phyloP scores from a whole-genome alignment of 2,329 filamentous ascomycete species.

The Tolypocladium ophioglossoides region DNA sequence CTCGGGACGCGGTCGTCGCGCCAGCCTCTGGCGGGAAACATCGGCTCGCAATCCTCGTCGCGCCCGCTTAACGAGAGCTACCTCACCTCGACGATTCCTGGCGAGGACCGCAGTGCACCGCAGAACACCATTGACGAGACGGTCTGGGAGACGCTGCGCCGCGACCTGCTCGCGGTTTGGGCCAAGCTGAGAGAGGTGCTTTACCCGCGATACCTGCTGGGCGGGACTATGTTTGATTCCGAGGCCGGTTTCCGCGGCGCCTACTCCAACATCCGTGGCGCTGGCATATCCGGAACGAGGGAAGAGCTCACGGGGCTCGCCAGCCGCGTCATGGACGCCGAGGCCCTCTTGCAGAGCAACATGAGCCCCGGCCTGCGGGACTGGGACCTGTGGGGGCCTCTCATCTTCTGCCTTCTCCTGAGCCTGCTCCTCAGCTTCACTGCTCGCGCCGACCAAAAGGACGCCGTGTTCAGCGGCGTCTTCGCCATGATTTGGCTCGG shows the following conservation, averaged over 20 bases:
- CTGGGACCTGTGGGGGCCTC: constrained; percentile 96
- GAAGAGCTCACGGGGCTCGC: constrained; percentile 53
- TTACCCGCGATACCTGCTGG: constrained; percentile 87
- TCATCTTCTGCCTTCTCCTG: constrained; percentile 86
- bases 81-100: constrained; percentile 79
- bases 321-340: constrained; percentile 52
- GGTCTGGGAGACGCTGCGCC: constrained; percentile 93
- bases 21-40: constrained; percentile 76
- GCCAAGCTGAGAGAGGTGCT: constrained; percentile 97
- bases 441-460: constrained; percentile 69
- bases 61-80: constrained; percentile 61
- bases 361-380: constrained; percentile 89
- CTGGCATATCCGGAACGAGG: constrained; percentile 46
- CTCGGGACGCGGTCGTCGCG: constrained; percentile 58
- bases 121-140: constrained; percentile 94
- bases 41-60: constrained; percentile 50
- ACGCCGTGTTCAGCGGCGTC: constrained; percentile 86
- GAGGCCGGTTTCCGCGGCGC: constrained; percentile 45
- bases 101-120: constrained; percentile 82
- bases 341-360: constrained; percentile 49
- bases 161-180: constrained; percentile 89
- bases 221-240: constrained; percentile 52
- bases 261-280: constrained; percentile 50
- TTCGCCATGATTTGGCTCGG: constrained; percentile 97
- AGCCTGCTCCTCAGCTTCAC: constrained; percentile 80